A percentile compares a stretch with the other conserved stretches of the same genome.
Evolutionary conservation across 78 protist species (phyloP).

Genomic region (Anaeramoeba flamelloides): DNA sequence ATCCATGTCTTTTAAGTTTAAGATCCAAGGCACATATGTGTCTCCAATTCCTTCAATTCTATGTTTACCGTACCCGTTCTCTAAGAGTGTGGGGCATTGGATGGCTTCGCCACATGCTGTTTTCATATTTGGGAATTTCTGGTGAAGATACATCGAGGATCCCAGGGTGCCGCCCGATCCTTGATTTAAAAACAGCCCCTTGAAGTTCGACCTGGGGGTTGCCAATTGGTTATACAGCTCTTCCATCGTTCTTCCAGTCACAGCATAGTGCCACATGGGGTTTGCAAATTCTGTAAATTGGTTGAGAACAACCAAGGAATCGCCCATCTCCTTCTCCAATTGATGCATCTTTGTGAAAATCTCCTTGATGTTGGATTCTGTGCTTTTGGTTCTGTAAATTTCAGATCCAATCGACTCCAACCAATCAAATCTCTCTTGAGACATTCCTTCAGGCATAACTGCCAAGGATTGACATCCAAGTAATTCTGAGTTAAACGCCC

Average conservation of each 20-base stretch:
- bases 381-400: constrained; percentile 17
- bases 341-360: constrained; percentile 26
- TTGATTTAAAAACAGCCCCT: constrained; percentile 12
- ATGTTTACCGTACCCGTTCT: constrained; percentile 36
- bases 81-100: constrained; percentile 30
- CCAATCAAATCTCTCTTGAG: constrained; percentile 32
- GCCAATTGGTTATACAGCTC: constrained; percentile 5
- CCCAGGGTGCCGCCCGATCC: constrained; percentile 40
- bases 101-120: constrained; percentile 25
- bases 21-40: constrained; percentile 37
- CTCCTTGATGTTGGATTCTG: constrained; percentile 34
- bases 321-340: neutral
- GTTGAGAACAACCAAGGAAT: constrained; percentile 15
- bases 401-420: constrained; percentile 23
- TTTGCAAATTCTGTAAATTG: constrained; percentile 22
- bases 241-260: constrained; percentile 30
- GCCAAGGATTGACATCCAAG: constrained; percentile 26
- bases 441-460: constrained; percentile 32
- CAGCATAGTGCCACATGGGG: constrained; percentile 23
- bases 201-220: neutral
- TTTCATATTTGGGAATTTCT: constrained; percentile 12
- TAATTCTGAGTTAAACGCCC: constrained; percentile 23
- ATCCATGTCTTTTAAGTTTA: constrained; percentile 16
- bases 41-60: constrained; percentile 39
- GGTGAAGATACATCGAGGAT: constrained; percentile 23